Evolutionary conservation across 345 rosid species (phyloP).

Genomic region (Eucalyptus grandis): DNA sequence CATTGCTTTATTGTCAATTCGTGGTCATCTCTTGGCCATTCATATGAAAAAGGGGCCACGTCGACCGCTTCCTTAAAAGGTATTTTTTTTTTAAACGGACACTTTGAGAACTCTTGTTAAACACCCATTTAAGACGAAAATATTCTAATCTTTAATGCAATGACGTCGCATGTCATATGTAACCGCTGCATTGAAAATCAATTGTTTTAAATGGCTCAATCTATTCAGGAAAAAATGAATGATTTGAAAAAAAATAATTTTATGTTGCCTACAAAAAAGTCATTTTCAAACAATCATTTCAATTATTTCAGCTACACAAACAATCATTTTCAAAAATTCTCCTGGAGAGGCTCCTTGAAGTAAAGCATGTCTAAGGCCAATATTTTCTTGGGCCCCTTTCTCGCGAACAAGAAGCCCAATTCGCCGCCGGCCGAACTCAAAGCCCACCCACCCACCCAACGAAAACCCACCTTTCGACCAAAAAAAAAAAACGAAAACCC

Average conservation of each 20-base stretch:
- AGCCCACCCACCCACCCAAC: background rate
- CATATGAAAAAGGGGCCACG: background rate
- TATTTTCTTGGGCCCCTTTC: background rate
- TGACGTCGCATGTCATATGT: background rate
- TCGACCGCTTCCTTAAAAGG: background rate
- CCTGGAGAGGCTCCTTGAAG: background rate
- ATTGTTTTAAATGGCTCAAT: background rate
- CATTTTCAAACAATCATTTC: no score
- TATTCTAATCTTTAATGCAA: background rate
- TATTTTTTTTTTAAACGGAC: background rate
- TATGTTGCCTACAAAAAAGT: background rate
- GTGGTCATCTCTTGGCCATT: background rate
- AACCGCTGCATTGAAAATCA: background rate
- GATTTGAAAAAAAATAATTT: background rate
- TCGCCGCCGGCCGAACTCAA: background rate
- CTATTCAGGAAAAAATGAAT: rapidly evolving
- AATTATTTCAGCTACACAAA: no score
- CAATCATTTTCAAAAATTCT: no score
- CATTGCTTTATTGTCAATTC: background rate
- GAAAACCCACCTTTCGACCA: background rate
- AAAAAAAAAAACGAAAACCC: background rate
- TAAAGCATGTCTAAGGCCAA: background rate
- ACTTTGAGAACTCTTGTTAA: background rate
- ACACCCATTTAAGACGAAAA: background rate
- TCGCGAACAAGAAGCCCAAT: background rate